Conservation (phyloP, 75 land plant genomes). For the Sequoiadendron giganteum region DNA sequence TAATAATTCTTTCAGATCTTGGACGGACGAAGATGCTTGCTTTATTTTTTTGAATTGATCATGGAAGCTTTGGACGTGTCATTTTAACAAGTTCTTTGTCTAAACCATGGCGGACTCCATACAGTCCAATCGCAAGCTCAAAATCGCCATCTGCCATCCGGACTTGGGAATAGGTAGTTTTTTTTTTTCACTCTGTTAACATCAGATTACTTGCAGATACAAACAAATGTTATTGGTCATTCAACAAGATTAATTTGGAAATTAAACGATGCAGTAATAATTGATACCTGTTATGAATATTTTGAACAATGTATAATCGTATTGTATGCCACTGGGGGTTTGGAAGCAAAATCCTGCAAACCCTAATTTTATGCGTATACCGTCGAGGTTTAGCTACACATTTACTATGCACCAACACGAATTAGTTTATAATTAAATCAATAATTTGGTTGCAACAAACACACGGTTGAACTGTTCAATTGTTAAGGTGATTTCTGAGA, state of each 20-base stretch:
- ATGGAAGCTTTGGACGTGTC: not conserved
- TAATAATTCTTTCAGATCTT: not conserved
- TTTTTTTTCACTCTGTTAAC: not conserved
- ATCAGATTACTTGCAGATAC: not conserved
- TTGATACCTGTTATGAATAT: not conserved
- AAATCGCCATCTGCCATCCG: constrained; percentile 88
- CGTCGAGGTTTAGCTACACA: not conserved
- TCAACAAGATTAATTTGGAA: not conserved
- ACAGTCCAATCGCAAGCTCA: constrained; percentile 34
- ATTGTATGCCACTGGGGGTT: not conserved
- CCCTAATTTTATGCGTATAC: not conserved
- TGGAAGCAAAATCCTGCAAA: not conserved
- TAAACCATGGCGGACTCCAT: constrained; percentile 1
- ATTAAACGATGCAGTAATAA: not conserved
- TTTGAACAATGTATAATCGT: not conserved
- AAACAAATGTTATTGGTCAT: not conserved
- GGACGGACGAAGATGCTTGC: not conserved
- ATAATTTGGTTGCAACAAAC: not conserved
- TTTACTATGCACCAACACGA: not conserved
- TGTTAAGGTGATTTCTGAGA: not conserved
- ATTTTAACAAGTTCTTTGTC: not conserved
- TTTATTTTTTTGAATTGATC: not conserved
- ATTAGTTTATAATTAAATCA: not conserved
- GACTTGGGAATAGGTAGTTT: constrained; percentile 88
- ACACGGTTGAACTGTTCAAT: not conserved